A percentile compares a stretch with the other conserved stretches of the same genome.
These are phyloP conservation scores for Geotrichum fermentans DNA, from an alignment of 1,139 yeast genomes.

Conservation along the genomic window DNA sequence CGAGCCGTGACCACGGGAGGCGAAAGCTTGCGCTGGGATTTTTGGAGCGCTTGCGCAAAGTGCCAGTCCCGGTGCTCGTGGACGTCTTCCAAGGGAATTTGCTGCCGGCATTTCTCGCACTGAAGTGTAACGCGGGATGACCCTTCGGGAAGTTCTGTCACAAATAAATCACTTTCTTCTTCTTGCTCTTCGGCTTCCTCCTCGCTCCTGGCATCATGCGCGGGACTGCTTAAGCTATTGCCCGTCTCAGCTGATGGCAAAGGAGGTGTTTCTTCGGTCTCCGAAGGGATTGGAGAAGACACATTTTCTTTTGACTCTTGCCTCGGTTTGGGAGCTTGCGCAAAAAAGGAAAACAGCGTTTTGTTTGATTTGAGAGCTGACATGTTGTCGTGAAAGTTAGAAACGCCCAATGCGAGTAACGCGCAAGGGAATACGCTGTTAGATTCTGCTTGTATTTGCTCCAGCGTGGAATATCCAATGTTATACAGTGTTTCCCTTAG, in stretches of 20 bases:
- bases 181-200: constrained; percentile 23
- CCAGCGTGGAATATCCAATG: constrained; percentile 30
- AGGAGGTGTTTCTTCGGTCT: no score
- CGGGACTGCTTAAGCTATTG: no score
- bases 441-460: constrained; percentile 26
- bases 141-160: constrained; percentile 8
- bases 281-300: not conserved
- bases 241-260: no score
- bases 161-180: constrained; percentile 18
- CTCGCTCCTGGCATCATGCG: not conserved
- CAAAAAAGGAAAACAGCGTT: constrained; percentile 13
- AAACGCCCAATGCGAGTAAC: constrained; percentile 24
- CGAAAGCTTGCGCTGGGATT: not conserved
- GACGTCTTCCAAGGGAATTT: constrained; percentile 22
- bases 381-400: constrained; percentile 20
- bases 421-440: constrained; percentile 23
- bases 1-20: not conserved
- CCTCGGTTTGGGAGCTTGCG: constrained; percentile 1
- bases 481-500: constrained; percentile 28
- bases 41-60: constrained; percentile 39
- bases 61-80: constrained; percentile 42
- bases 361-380: constrained; percentile 4
- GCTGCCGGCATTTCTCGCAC: constrained; percentile 33
- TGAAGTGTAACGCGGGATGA: constrained; percentile 15
- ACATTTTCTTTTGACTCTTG: not conserved